A percentile compares a stretch with the other conserved stretches of the same genome.
Conservation (phyloP, 2,329 filamentous ascomycete genomes). For the Ambrosiella beaveri region DNA sequence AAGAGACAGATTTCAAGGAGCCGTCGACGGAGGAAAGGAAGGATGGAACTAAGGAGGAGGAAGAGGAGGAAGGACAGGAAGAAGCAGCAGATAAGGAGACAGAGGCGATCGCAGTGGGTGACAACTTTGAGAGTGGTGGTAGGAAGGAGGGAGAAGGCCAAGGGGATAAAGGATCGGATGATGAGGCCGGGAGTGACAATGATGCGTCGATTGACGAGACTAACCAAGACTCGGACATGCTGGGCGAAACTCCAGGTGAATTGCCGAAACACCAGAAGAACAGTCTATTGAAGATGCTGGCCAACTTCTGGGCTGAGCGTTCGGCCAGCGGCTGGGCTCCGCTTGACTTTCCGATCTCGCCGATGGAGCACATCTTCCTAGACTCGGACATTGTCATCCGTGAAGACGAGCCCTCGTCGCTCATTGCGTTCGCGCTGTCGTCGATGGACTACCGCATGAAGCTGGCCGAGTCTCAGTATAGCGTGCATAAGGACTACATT, state of each 20-base stretch:
- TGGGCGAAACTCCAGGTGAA: slow-evolving; percentile 33
- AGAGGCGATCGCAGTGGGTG: background rate
- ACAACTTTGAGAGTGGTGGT: slow-evolving; percentile 1
- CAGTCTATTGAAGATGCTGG: slow-evolving; percentile 85
- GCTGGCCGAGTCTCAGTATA: slow-evolving; percentile 41
- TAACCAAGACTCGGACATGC: slow-evolving; percentile 16
- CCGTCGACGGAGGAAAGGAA: background rate
- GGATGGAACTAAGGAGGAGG: slow-evolving; percentile 15
- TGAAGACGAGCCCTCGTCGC: slow-evolving; percentile 90
- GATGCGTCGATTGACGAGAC: slow-evolving; percentile 38
- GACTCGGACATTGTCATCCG: slow-evolving; percentile 94
- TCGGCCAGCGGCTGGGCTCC: slow-evolving; percentile 88
- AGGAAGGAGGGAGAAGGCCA: slow-evolving; percentile 20
- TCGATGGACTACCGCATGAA: slow-evolving; percentile 77
- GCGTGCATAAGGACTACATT: slow-evolving; percentile 11
- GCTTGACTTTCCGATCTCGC: slow-evolving; percentile 77
- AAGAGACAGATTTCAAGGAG: background rate
- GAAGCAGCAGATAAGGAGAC: slow-evolving; percentile 17
- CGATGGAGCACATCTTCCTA: slow-evolving; percentile 86
- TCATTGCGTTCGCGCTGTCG: slow-evolving; percentile 82
- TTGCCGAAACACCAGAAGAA: slow-evolving; percentile 85
- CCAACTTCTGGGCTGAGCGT: slow-evolving; percentile 95
- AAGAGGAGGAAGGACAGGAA: slow-evolving; percentile 13
- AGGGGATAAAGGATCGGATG: slow-evolving; percentile 30
- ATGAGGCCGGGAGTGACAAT: slow-evolving; percentile 54